Evolutionary conservation across 495 filamentous ascomycete species (phyloP).

Genomic region (Hyaloscypha variabilis): DNA sequence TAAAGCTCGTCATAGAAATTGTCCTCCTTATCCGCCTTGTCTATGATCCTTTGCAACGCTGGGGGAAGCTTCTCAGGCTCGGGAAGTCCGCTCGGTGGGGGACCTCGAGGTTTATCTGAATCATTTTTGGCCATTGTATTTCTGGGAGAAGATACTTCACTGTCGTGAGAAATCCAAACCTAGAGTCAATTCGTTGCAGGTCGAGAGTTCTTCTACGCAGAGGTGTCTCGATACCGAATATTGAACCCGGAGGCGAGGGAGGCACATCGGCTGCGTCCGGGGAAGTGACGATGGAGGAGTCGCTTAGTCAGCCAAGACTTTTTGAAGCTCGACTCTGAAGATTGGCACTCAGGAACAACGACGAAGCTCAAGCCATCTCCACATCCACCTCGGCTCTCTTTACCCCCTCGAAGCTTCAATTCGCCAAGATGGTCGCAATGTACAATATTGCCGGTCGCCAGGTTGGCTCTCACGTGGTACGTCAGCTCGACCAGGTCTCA

Average conservation of each 20-base stretch:
- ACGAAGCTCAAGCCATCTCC: constrained; percentile 35
- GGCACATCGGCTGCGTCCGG: constrained; percentile 16
- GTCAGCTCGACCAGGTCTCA: constrained; percentile 40
- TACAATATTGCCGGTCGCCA: constrained; percentile 88
- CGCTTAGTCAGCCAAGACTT: constrained; percentile 8
- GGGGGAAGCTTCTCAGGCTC: constrained; percentile 65
- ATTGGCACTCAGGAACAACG: constrained; percentile 18
- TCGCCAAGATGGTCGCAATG: constrained; percentile 78
- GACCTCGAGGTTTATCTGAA: constrained; percentile 22
- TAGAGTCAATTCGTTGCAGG: neutral
- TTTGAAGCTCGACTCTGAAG: constrained; percentile 24
- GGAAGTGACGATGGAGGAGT: constrained; percentile 13
- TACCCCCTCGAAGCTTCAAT: constrained; percentile 34
- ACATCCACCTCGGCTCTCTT: constrained; percentile 12
- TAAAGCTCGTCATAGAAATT: constrained; percentile 77
- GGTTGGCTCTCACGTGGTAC: constrained; percentile 91
- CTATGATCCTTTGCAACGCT: constrained; percentile 70
- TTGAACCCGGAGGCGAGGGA: neutral
- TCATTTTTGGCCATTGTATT: constrained; percentile 31
- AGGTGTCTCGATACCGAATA: neutral
- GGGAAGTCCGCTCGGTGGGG: constrained; percentile 48
- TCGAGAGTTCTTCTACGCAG: neutral
- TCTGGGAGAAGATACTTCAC: neutral
- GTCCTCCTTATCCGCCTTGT: constrained; percentile 68
- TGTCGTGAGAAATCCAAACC: neutral